Base-by-base conservation (phyloP, 192 early-diverging fungal species). In the Coemansia guatemalensis region DNA sequence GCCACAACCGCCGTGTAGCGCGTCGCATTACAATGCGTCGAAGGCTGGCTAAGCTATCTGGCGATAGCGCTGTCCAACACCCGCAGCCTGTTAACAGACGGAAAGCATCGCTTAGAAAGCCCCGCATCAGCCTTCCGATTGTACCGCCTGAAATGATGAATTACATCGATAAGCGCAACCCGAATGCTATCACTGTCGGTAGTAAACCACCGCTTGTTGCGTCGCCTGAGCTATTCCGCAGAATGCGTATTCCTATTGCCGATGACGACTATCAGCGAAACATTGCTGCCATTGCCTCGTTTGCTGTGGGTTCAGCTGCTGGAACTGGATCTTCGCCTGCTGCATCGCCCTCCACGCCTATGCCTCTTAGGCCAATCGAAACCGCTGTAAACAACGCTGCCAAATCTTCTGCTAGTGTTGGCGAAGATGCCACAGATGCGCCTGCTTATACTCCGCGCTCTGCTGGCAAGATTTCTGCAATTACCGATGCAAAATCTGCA, bases 111-210 rank as follows among this genome's bases (percentile, higher is more conserved):
- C 21, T 64, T 20, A 60, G 61, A 21, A 62, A 59, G 52, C n/a
- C 67, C 0, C 64, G 58, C 1, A 80, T 80, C 51, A 68, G 77
- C 23, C 65, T 69, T 51, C 77, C 77, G 0, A 80, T 80, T 30
- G 71, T 80, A 14, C 77, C 77, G 27, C 77, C 64, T 0, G 77
- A 80, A 49, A 69, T 80, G 71, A 29, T 80, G 8, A 71, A 80
- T 12, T 74, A 73, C 35, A 64, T 80, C 21, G 64, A 80, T n/a
- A 62, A 35, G 48, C 68, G 77, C 65, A 73, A 80, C 21, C 77
- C 77, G 4, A 57, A 33, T 0, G 77, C 77, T 2, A 62, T 80
- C 26, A 32, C 6, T 20, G 71, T 80, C 32, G 70, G 71, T 12
- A 25, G 30, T 1, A 29, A 32, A 8, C 27, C 33, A 17, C 68